Base-by-base conservation (phyloP, 805 yeast genomes). In the Sungouiella thailandica region DNA sequence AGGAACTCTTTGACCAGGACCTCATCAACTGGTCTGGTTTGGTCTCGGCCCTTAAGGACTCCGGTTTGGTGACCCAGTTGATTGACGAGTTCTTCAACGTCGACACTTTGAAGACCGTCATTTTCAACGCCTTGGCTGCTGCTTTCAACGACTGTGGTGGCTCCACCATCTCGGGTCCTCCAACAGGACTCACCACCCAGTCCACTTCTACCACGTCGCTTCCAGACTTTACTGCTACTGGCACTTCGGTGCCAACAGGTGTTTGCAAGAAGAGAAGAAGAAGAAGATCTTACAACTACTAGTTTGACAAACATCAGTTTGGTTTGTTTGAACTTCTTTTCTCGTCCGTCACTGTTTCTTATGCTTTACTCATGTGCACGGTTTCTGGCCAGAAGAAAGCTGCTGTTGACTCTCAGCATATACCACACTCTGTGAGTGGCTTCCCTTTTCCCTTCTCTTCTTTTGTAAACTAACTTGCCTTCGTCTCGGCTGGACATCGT, bases 101-200 rank as follows among this genome's bases (percentile, higher is more conserved):
- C 26, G 47, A 43, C 12, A 64, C 68, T 13, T 60, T 65, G 45
- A 53, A 60, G 49, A 52, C 65, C n/a, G 60, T 64, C 35, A 54
- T 62, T 32, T 59, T 59, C 42, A 65, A 58, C 35, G 67, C 70
- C 17, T 62, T 65, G 49, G 66, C 66, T 39, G 70, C 69, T 35
- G 68, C 66, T 16, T 52, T 55, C 35, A 60, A 61, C 38, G 42
- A 61, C 29, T 65, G 72, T 57, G 58, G 52, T 15, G 55, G 54
- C 29, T 36, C 56, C 10, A 42, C 59, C 10, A 48, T 52, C 32
- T 42, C 57, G 15, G 46, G 50, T 25, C 29, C 40, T 4, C 47
- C 50, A 23, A 44, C 47, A n/a, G 50, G 50, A 29, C 37, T 39
- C 15, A 40, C 46, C 15, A 44, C 50, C n/a, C 50, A 46, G 25